Evolutionary conservation across 345 rosid genomes (phyloP).

Genomic region (Geranium brycei): DNA sequence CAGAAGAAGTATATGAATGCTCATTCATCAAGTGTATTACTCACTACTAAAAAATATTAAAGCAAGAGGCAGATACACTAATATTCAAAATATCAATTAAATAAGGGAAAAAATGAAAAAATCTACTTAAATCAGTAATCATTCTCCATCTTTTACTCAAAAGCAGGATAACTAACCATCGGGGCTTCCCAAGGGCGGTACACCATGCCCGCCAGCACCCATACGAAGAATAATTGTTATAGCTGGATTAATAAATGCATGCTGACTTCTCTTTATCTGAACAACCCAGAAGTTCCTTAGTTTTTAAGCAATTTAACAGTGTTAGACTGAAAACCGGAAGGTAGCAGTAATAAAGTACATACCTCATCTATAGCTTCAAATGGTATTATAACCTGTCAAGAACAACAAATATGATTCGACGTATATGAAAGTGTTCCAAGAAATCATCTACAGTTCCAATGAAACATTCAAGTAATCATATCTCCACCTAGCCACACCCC

Average conservation of each 20-base stretch:
- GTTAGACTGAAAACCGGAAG: conserved; percentile 1
- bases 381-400: conserved; percentile 67
- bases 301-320: conserved; percentile 9
- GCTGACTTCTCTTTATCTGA: conserved; percentile 92
- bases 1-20: neutral
- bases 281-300: conserved; percentile 10
- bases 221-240: conserved; percentile 79
- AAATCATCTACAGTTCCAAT: neutral
- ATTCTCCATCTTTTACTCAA: neutral
- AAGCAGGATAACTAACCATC: conserved; percentile 52
- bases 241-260: conserved; percentile 94
- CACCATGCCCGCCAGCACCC: conserved; percentile 99
- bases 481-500: neutral
- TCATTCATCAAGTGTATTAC: neutral
- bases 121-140: neutral
- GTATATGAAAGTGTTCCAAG: neutral
- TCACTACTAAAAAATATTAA: neutral
- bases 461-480: neutral
- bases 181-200: conserved; percentile 95
- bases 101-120: no score
- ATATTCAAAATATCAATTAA: no score
- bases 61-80: neutral
- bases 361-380: conserved; percentile 97
- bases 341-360: conserved; percentile 6
- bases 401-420: neutral